These are phyloP conservation scores for Hypocrella siamensis DNA, from an alignment of 2,329 filamentous ascomycete species.

Conservation along the genomic window DNA sequence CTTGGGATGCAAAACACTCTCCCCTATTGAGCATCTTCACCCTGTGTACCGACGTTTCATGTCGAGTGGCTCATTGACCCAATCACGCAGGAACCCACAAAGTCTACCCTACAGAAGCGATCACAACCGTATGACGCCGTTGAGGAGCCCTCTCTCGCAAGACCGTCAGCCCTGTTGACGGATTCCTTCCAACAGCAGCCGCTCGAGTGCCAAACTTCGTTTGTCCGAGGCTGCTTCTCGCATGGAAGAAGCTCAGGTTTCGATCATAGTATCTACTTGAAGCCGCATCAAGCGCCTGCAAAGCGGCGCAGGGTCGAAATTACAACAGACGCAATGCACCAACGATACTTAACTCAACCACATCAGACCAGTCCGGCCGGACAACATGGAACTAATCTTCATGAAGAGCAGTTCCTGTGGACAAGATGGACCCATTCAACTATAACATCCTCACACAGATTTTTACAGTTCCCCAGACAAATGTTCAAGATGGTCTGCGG, in stretches of 20 bases:
- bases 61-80: slow-evolving; percentile 22
- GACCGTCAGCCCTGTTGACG: slow-evolving; percentile 8
- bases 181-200: slow-evolving; percentile 2
- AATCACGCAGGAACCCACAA: slow-evolving; percentile 15
- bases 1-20: too few relatives aligned
- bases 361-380: neutral
- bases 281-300: slow-evolving; percentile 9
- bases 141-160: slow-evolving; percentile 8
- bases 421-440: slow-evolving; percentile 9
- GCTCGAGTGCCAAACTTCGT: slow-evolving; percentile 10
- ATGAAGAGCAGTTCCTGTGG: slow-evolving; percentile 8
- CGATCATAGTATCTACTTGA: slow-evolving; percentile 13
- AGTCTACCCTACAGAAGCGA: slow-evolving; percentile 13
- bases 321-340: slow-evolving; percentile 15
- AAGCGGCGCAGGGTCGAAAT: slow-evolving; percentile 17
- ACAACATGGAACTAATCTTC: neutral
- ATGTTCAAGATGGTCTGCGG: slow-evolving; percentile 16
- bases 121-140: slow-evolving; percentile 11
- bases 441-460: slow-evolving; percentile 9
- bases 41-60: too few relatives aligned
- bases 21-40: too few relatives aligned
- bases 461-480: slow-evolving; percentile 12
- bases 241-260: slow-evolving; percentile 17
- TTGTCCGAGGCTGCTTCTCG: slow-evolving; percentile 13
- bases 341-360: slow-evolving; percentile 6